phyloP scores from a whole-genome alignment of 2,329 filamentous ascomycete genomes.

The Parastagonospora nodorum region DNA sequence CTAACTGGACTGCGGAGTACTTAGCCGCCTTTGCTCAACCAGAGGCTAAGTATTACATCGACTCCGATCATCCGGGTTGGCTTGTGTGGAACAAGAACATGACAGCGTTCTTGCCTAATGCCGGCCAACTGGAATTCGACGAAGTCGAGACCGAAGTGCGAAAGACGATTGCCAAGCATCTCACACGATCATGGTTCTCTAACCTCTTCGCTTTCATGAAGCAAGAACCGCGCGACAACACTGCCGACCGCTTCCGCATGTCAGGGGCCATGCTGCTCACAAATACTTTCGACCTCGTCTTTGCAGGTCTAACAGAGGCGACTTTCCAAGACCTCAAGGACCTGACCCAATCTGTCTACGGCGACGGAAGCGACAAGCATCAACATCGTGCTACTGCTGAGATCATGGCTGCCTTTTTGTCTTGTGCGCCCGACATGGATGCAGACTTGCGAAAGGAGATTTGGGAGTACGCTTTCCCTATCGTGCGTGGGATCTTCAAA shows the following conservation, averaged over 20 bases:
- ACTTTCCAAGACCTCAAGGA: slow-evolving; percentile 89
- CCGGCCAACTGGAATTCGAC: slow-evolving; percentile 76
- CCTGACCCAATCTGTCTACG: slow-evolving; percentile 76
- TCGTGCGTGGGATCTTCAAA: slow-evolving; percentile 83
- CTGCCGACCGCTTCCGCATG: slow-evolving; percentile 86
- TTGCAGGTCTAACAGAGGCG: slow-evolving; percentile 75
- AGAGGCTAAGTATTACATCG: slow-evolving; percentile 84
- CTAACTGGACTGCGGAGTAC: slow-evolving; percentile 78
- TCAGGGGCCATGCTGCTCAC: slow-evolving; percentile 84
- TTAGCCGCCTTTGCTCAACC: slow-evolving; percentile 77
- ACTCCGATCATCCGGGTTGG: slow-evolving; percentile 93
- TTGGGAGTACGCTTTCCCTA: slow-evolving; percentile 90
- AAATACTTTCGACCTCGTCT: slow-evolving; percentile 87
- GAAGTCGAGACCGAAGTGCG: slow-evolving; percentile 75
- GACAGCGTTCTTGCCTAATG: slow-evolving; percentile 75
- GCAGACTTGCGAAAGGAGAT: slow-evolving; percentile 73
- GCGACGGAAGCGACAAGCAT: slow-evolving; percentile 94
- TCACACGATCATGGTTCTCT: slow-evolving; percentile 84
- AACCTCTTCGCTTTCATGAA: slow-evolving; percentile 93
- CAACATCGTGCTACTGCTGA: slow-evolving; percentile 95
- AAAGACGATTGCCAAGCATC: slow-evolving; percentile 75
- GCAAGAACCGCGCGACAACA: slow-evolving; percentile 86
- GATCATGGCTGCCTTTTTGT: slow-evolving; percentile 84
- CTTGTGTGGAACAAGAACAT: slow-evolving; percentile 92
- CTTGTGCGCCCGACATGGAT: slow-evolving; percentile 78